Base-by-base conservation (phyloP, 805 yeast species). In the Cephaloascus fragrans region DNA sequence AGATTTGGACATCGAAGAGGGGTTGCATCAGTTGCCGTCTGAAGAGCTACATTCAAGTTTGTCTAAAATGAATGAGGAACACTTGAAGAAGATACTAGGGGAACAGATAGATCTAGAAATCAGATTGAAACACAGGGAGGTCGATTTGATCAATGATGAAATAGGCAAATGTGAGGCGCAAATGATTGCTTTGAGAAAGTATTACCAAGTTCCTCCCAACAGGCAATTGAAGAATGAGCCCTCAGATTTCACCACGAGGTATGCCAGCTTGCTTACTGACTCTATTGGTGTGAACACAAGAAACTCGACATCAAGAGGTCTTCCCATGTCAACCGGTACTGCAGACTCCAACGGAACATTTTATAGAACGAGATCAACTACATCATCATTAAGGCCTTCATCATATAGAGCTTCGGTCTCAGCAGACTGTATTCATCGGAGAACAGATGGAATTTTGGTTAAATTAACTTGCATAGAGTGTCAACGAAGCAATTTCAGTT, bases 381-480 rank as follows among this genome's bases (percentile, higher is more conserved):
- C 78, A 0, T 66, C 74, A 4, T 43, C 55, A 39, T 56, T 78
- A 40, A 64, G 82, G 40, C 83, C 83, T 0, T 60, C 73, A 1
- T 47, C 64, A 4, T 64, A 67, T 18, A 51, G 57, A 15, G 5
- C 38, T 16, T 39, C 33, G 15, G 23, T 14, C 19, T 32, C 44
- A n/a, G 37, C 47, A 19, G 71, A 70, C 6, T 79, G 86, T 46
- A 67, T 80, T 3, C 80, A 78, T 49, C 64, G 78, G 44, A 56
- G 87, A 43, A 73, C 80, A 4, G 93, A 84, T 53, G 89, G 89
- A 2, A 66, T 80, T 1, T 58, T 81, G 17, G 87, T 84, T 2
- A 67, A 77, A 37, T 64, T 84, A 29, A 77, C 76, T 6, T 84
- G 95, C 53, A 74, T 78, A 1, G 72, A 69, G 37, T 84, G 95